These are phyloP conservation scores for Xylariaceae sp. DNA, from an alignment of 2,329 filamentous ascomycete genomes.

Conservation along the genomic window DNA sequence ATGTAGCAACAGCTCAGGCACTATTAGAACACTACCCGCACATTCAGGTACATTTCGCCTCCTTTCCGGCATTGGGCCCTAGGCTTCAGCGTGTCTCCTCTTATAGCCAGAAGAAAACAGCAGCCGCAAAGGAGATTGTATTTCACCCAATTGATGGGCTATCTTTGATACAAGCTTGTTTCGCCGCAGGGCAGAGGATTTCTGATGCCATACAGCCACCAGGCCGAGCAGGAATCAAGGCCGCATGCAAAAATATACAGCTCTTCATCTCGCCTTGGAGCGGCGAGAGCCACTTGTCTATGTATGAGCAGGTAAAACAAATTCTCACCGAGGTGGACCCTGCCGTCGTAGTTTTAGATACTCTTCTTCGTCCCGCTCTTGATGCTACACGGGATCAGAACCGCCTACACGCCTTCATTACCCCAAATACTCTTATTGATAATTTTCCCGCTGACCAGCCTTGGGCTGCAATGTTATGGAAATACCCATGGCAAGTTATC, in stretches of 20 bases:
- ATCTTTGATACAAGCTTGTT: not conserved
- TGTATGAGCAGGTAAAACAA: conserved; percentile 13
- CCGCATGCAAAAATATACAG: conserved; percentile 7
- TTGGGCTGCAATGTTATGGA: conserved; percentile 22
- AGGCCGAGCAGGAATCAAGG: conserved; percentile 10
- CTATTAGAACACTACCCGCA: conserved; percentile 24
- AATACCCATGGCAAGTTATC: no score
- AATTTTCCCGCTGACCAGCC: conserved; percentile 24
- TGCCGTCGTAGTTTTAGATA: conserved; percentile 25
- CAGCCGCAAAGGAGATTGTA: conserved; percentile 9
- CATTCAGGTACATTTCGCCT: conserved; percentile 23
- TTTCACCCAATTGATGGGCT: conserved; percentile 18
- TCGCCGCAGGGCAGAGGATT: not conserved
- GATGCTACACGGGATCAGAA: conserved; percentile 25
- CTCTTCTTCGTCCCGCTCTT: conserved; percentile 20
- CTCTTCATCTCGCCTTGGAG: conserved; percentile 18
- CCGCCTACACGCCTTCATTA: conserved; percentile 23
- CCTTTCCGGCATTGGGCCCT: conserved; percentile 13
- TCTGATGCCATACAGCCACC: conserved; percentile 11
- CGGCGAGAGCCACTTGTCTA: conserved; percentile 19
- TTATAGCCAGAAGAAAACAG: conserved; percentile 4
- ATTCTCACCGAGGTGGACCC: conserved; percentile 21
- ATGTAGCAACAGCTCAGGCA: conserved; percentile 21
- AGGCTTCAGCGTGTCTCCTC: conserved; percentile 19
- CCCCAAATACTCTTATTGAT: conserved; percentile 24